Conservation (phyloP, 2,329 filamentous ascomycete genomes). For the Trichoderma sp. region DNA sequence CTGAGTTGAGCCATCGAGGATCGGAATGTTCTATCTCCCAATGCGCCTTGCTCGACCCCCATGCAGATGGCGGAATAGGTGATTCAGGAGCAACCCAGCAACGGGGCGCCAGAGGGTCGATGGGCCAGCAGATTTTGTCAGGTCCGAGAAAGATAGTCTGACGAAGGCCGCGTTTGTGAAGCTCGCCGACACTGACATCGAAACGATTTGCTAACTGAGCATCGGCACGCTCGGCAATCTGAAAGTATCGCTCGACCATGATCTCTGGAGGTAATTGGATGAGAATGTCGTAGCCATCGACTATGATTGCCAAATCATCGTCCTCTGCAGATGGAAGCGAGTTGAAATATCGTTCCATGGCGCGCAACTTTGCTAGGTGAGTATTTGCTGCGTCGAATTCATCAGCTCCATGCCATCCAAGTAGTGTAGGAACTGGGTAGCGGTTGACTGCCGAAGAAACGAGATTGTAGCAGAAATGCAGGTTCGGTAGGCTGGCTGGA, state of each 20-base stretch:
- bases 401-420: slow-evolving; percentile 41
- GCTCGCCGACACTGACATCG: slow-evolving; percentile 39
- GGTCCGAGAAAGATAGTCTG: slow-evolving; percentile 47
- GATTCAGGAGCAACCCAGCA: slow-evolving; percentile 45
- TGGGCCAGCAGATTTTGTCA: slow-evolving; percentile 48
- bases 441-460: slow-evolving; percentile 41
- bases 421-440: slow-evolving; percentile 41
- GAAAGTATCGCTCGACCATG: slow-evolving; percentile 63
- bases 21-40: slow-evolving; percentile 36
- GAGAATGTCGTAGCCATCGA: slow-evolving; percentile 65
- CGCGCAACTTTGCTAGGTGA: slow-evolving; percentile 44
- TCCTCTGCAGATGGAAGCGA: slow-evolving; percentile 36
- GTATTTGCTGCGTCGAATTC: slow-evolving; percentile 38
- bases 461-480: slow-evolving; percentile 42
- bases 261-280: slow-evolving; percentile 66
- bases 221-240: slow-evolving; percentile 55
- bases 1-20: slow-evolving; percentile 48
- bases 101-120: slow-evolving; percentile 37
- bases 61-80: slow-evolving; percentile 34
- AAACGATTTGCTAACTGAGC: slow-evolving; percentile 51
- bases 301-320: slow-evolving; percentile 63
- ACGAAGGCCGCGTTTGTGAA: slow-evolving; percentile 34
- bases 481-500: slow-evolving; percentile 40
- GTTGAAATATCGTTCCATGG: slow-evolving; percentile 39
- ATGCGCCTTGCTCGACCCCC: slow-evolving; percentile 39